Evolutionary conservation across 345 rosid genomes (phyloP).

Genomic region (Populus simonii): DNA sequence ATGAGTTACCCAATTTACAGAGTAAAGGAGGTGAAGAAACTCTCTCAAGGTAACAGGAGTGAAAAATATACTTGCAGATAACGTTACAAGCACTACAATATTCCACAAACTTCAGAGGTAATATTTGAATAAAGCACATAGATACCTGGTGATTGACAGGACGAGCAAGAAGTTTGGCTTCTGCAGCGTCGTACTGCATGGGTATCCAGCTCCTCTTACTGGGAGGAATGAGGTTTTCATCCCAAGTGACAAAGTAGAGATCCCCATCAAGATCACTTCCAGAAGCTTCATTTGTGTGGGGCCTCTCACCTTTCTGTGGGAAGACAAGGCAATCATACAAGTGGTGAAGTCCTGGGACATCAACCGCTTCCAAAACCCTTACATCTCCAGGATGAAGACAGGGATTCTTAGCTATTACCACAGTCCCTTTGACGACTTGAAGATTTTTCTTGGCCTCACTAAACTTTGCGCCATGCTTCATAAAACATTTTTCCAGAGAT

Average conservation of each 20-base stretch:
- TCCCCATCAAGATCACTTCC: slow-evolving; percentile 99
- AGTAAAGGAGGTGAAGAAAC: neutral
- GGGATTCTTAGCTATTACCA: slow-evolving; percentile 80
- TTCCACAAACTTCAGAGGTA: slow-evolving; percentile 1
- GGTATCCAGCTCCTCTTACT: slow-evolving; percentile 65
- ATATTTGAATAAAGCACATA: slow-evolving; percentile 6
- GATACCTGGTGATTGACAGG: slow-evolving; percentile 62
- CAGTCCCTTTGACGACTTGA: slow-evolving; percentile 59
- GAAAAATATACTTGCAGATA: neutral
- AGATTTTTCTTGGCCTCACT: slow-evolving; percentile 47
- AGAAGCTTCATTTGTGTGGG: slow-evolving; percentile 88
- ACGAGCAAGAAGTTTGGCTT: slow-evolving; percentile 27
- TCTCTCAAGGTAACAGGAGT: neutral
- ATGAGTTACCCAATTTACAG: neutral
- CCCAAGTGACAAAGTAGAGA: slow-evolving; percentile 89
- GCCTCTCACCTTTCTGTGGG: slow-evolving; percentile 89
- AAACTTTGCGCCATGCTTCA: slow-evolving; percentile 74
- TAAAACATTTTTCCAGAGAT: slow-evolving; percentile 63
- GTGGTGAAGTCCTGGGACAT: slow-evolving; percentile 64
- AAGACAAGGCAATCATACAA: slow-evolving; percentile 81
- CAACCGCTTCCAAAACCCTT: slow-evolving; percentile 89
- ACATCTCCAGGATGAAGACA: slow-evolving; percentile 95
- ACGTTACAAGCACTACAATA: neutral
- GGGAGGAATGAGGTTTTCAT: slow-evolving; percentile 78
- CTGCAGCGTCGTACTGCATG: slow-evolving; percentile 60